These are phyloP conservation scores for Stylosanthes scabra DNA, from an alignment of 331 rosid species.

Conservation along the genomic window DNA sequence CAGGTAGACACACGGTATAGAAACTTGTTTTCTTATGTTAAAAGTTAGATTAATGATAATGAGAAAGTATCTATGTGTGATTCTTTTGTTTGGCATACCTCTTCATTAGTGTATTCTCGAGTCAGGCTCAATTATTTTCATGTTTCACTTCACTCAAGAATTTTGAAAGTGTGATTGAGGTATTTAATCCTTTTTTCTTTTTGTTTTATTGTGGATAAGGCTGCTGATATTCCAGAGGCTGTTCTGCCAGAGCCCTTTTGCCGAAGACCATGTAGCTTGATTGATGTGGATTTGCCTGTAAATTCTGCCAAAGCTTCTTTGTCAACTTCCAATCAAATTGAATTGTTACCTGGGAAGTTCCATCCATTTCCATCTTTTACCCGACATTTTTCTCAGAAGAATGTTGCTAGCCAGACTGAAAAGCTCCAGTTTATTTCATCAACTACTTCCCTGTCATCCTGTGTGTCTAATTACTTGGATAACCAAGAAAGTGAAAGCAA, in stretches of 20 bases:
- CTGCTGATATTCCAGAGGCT: slow-evolving; percentile 72
- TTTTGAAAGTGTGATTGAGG: slow-evolving; percentile 4
- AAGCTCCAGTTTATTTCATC: slow-evolving; percentile 33
- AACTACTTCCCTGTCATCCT: slow-evolving; percentile 35
- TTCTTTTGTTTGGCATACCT: not conserved
- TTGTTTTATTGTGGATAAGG: slow-evolving; percentile 46
- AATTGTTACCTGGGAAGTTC: slow-evolving; percentile 39
- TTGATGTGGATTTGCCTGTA: slow-evolving; percentile 36
- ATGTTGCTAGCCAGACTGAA: slow-evolving; percentile 40
- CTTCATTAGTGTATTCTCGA: not conserved
- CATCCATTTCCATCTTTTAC: slow-evolving; percentile 40
- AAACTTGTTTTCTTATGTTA: slow-evolving; percentile 14
- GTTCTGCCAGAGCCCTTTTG: slow-evolving; percentile 65
- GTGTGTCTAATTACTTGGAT: slow-evolving; percentile 36
- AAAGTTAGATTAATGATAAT: slow-evolving; percentile 10
- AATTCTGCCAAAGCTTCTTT: slow-evolving; percentile 37
- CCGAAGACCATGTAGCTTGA: slow-evolving; percentile 38
- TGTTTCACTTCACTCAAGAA: slow-evolving; percentile 17
- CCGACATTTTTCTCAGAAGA: slow-evolving; percentile 52
- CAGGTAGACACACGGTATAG: slow-evolving; percentile 8
- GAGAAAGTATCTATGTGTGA: not conserved
- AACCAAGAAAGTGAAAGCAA: slow-evolving; percentile 34
- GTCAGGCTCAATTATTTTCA: slow-evolving; percentile 22
- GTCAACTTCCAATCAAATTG: slow-evolving; percentile 42
- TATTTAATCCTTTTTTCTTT: slow-evolving; percentile 18